Conservation (phyloP, 2,329 filamentous ascomycete genomes). For the Exophiala bonariae region DNA sequence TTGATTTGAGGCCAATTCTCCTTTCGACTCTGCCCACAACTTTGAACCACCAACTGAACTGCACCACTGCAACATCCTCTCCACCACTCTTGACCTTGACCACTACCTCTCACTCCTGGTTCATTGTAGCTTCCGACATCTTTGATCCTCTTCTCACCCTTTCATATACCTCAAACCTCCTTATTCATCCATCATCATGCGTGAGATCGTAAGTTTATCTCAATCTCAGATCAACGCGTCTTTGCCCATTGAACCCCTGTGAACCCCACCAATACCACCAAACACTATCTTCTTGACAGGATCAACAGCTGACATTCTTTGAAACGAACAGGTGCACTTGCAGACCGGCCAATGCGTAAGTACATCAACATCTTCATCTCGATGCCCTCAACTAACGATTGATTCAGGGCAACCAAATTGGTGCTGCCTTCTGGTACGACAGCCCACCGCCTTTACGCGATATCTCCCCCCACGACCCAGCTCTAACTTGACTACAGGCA, state of each 20-base stretch:
- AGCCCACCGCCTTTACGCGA: background rate
- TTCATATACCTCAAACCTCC: conserved; percentile 1
- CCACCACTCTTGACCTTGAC: no score
- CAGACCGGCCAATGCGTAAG: conserved; percentile 99
- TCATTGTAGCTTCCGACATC: conserved; percentile 10
- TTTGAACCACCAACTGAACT: conserved; percentile 8
- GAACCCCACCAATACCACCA: conserved; percentile 16
- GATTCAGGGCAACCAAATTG: conserved; percentile 96
- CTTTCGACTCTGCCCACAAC: conserved; percentile 11
- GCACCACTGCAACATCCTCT: conserved; percentile 5
- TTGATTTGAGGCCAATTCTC: conserved; percentile 21
- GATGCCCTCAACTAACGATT: conserved; percentile 35
- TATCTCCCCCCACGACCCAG: conserved; percentile 1
- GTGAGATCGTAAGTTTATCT: conserved; percentile 66
- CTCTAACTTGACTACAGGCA: conserved; percentile 60
- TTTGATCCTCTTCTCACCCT: conserved; percentile 8
- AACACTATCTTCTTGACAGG: conserved; percentile 15
- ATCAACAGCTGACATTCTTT: conserved; percentile 57
- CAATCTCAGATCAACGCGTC: conserved; percentile 36
- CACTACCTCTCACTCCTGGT: conserved; percentile 6
- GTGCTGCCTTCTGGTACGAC: conserved; percentile 96
- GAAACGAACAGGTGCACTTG: conserved; percentile 80
- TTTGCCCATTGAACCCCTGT: conserved; percentile 20
- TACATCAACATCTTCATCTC: conserved; percentile 31
- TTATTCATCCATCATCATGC: conserved; percentile 55